Conservation (phyloP, 345 rosid genomes). For the Passiflora organensis region DNA sequence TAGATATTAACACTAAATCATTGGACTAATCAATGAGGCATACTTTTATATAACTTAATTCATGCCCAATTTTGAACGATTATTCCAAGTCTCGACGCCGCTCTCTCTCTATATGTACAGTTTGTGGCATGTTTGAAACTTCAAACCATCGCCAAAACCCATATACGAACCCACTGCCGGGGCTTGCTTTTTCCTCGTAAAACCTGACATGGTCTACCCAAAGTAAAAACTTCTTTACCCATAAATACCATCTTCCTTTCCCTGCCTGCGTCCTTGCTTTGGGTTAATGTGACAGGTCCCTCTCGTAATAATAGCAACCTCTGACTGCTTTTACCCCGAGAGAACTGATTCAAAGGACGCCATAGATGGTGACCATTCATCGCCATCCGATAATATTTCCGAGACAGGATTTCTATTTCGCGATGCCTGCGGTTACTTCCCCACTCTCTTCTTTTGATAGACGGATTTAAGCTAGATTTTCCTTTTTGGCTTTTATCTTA, state of each 20-base stretch:
- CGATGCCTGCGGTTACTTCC: background rate
- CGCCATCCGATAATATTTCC: conserved; percentile 49
- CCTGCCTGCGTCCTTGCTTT: background rate
- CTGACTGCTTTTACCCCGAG: conserved; percentile 49
- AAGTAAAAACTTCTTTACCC: too few relatives aligned
- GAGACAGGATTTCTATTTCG: conserved; percentile 19
- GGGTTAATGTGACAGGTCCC: conserved; percentile 57
- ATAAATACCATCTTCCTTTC: too few relatives aligned
- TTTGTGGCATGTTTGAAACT: background rate
- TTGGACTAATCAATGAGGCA: conserved; percentile 14
- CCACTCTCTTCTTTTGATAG: background rate
- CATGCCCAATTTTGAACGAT: background rate
- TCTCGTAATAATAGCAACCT: conserved; percentile 64
- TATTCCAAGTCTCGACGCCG: background rate
- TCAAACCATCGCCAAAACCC: background rate
- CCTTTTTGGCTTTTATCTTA: background rate
- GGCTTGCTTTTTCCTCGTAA: too few relatives aligned
- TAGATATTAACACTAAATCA: conserved; percentile 13
- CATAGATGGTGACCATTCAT: conserved; percentile 56
- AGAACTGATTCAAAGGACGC: conserved; percentile 67
- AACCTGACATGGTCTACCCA: too few relatives aligned
- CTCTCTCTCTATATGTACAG: background rate
- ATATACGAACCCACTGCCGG: too few relatives aligned
- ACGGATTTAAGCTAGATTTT: background rate
- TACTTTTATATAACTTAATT: background rate